Conservation (phyloP, 1,139 yeast species). For the Yamadazyma triangularis region DNA sequence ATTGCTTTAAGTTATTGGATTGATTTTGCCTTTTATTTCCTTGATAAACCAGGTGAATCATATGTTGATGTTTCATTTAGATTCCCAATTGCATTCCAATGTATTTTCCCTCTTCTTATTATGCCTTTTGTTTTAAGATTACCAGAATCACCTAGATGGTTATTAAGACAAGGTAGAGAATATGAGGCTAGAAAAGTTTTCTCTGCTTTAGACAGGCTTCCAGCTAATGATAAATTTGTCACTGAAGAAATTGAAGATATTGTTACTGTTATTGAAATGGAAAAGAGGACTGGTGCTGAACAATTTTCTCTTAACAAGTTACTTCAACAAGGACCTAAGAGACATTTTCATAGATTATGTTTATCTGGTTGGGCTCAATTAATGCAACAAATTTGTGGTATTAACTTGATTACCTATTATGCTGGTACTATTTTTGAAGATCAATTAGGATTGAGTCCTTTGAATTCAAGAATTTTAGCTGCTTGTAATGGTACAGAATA, state of each 20-base stretch:
- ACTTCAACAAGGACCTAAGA: slow-evolving; percentile 34
- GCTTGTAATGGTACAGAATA: slow-evolving; percentile 36
- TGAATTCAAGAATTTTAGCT: slow-evolving; percentile 32
- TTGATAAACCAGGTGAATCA: slow-evolving; percentile 13
- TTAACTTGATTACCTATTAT: slow-evolving; percentile 33
- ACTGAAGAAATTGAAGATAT: slow-evolving; percentile 29
- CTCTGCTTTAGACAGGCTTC: slow-evolving; percentile 37
- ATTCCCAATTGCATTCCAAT: slow-evolving; percentile 46
- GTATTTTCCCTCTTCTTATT: slow-evolving; percentile 29
- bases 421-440: slow-evolving; percentile 45
- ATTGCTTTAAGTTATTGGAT: slow-evolving; percentile 41
- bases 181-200: slow-evolving; percentile 49
- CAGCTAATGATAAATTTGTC: slow-evolving; percentile 21
- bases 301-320: slow-evolving; percentile 22
- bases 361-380: slow-evolving; percentile 46
- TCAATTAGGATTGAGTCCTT: slow-evolving; percentile 36
- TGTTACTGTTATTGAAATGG: slow-evolving; percentile 24
- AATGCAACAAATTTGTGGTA: slow-evolving; percentile 43
- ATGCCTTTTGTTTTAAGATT: slow-evolving; percentile 26
- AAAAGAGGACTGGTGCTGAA: slow-evolving; percentile 18
- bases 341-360: slow-evolving; percentile 44
- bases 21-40: slow-evolving; percentile 41
- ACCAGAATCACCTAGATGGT: slow-evolving; percentile 54
- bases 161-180: slow-evolving; percentile 32
- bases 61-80: slow-evolving; percentile 28